Evolutionary conservation across 2,329 filamentous ascomycete species (phyloP), one percentile per base, ranked within the genome.

Genomic region (Trichoderma oligosporum): DNA sequence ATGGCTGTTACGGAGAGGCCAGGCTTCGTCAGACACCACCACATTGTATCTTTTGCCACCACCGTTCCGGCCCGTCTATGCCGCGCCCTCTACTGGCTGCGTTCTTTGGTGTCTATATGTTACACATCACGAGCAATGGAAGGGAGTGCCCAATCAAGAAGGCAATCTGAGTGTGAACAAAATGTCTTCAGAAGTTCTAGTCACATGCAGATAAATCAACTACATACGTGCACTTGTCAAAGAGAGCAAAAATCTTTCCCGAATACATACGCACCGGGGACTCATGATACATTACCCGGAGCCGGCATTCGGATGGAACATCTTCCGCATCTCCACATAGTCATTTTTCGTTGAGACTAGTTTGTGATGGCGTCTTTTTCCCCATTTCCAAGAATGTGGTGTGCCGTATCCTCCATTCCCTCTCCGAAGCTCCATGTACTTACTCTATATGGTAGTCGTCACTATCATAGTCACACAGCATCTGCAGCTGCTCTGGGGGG

Each of bases 1-100:
- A n/a, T n/a, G n/a, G n/a, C n/a, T n/a, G 5, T 35, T 20, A 11
- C 29, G 18, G n/a, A 45, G 16, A 41, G 25, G 35, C 35, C 16
- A 41, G 18, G 11, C 25, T 41, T 22, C 27, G 11, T 33, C 38
- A 41, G 18, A 35, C 54, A 42, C 22, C 24, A 22, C 18, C 24
- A 41, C 18, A 29, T 20, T 31, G n/a, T 22, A 16, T 20, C 9
- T 20, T 42, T 42, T n/a, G 56, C 56, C 42, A 54, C 56, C 41
- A 20, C 29, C 24, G 33, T 42, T 42, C 42, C 56, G 48, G 48
- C n/a, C 56, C 56, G 56, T 42, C 35, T 35, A 53, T 45, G 27
- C 56, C 56, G 44, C 27, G 33, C 18, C 51, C 33, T 47, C 29
- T 35, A 41, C n/a, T 11, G 27, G 25, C 3, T n/a, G 6, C 27